These are phyloP conservation scores for Pseudogymnoascus sp. DNA, from an alignment of 2,329 filamentous ascomycete genomes.

Conservation along the genomic window DNA sequence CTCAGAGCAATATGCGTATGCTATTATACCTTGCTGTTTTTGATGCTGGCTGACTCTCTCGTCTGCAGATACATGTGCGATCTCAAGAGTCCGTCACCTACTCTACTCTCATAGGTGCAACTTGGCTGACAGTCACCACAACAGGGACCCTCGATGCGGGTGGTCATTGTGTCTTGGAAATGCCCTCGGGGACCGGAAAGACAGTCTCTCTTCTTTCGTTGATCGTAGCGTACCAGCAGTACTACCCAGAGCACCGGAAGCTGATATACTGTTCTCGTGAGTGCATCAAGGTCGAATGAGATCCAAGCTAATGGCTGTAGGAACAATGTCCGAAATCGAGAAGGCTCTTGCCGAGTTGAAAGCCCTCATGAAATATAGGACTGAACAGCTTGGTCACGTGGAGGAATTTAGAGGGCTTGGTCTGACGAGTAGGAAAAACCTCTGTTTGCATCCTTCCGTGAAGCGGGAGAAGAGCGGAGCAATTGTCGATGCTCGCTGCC, in stretches of 20 bases:
- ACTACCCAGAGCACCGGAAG: constrained; percentile 87
- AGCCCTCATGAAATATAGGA: constrained; percentile 87
- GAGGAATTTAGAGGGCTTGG: constrained; percentile 93
- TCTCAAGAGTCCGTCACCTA: constrained; percentile 50
- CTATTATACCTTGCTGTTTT: constrained; percentile 11
- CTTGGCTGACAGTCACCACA: not conserved
- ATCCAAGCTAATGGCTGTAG: constrained; percentile 29
- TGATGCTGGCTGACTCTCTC: not conserved
- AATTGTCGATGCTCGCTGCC: constrained; percentile 90
- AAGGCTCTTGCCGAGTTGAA: constrained; percentile 91
- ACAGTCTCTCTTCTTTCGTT: constrained; percentile 90
- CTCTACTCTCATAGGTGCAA: not conserved
- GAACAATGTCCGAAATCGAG: constrained; percentile 98
- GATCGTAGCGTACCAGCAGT: constrained; percentile 93
- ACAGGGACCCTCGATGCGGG: constrained; percentile 76
- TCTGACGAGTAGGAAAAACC: constrained; percentile 90
- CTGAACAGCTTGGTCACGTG: constrained; percentile 77
- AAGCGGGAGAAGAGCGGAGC: constrained; percentile 93
- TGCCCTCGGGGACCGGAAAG: constrained; percentile 98
- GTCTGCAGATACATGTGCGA: constrained; percentile 65
- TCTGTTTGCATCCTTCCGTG: constrained; percentile 92
- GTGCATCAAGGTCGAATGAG: constrained; percentile 10
- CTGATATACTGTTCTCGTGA: constrained; percentile 94
- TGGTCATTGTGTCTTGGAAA: constrained; percentile 93
- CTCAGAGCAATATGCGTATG: constrained; percentile 60